A percentile compares a stretch with the other conserved stretches of the same genome.
Conservation (phyloP, 73 alveolate species). For the Tetrahymena borealis region DNA sequence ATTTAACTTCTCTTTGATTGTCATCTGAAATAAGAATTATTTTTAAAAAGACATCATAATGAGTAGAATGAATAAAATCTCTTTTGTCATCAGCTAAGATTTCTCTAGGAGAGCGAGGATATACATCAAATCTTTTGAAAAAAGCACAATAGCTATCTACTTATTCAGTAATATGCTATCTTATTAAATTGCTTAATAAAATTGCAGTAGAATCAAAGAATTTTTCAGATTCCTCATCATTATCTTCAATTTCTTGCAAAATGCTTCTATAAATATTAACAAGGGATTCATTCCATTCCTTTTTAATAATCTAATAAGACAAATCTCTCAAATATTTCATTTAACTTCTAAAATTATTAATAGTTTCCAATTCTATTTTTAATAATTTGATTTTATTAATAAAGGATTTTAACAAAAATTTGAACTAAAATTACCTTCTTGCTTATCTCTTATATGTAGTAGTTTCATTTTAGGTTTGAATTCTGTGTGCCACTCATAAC, state of each 20-base stretch:
- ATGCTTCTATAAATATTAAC: background rate
- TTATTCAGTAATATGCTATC: conserved; percentile 70
- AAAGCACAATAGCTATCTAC: conserved; percentile 61
- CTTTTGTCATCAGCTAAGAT: conserved; percentile 59
- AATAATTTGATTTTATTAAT: no score
- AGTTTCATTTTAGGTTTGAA: conserved; percentile 55
- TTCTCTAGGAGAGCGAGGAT: conserved; percentile 56
- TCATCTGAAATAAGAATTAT: conserved; percentile 62
- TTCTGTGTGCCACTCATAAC: conserved; percentile 72
- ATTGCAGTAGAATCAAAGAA: conserved; percentile 84
- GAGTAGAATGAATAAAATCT: conserved; percentile 65
- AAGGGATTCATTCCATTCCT: background rate
- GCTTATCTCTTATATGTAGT: conserved; percentile 63
- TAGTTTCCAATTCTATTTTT: background rate
- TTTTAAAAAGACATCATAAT: conserved; percentile 65
- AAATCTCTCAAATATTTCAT: background rate
- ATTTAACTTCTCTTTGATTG: conserved; percentile 61
- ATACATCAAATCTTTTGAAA: conserved; percentile 68
- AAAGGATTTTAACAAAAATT: background rate
- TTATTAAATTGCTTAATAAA: conserved; percentile 75
- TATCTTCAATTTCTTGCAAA: background rate
- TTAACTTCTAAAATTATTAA: background rate
- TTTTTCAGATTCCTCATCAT: conserved; percentile 63
- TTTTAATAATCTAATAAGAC: background rate
- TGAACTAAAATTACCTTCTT: conserved; percentile 17